Evolutionary conservation across 306 rosid species (phyloP), one percentile per base, ranked within the genome.

Genomic region (Nissolia schottii): DNA sequence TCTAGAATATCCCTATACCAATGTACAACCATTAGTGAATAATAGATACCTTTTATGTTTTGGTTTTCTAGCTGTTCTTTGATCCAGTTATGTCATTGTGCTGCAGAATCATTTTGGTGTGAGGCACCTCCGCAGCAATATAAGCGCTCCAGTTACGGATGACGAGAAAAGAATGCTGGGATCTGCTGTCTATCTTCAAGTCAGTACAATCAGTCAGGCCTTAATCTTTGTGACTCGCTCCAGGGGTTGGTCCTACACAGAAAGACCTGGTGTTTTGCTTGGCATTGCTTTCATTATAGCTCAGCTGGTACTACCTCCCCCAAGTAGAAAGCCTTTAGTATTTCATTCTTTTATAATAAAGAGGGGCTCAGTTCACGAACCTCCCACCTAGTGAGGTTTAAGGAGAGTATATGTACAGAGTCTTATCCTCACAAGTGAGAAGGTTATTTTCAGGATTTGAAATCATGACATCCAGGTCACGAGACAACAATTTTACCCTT

Each of bases 151-250:
- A 11, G 50, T 7, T 14, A 60, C 75, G n/a, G 50, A 35, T 2
- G 66, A 40, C 9, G 59, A 71, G 18, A 78, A 64, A 0, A 62
- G 10, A 54, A 84, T 19, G 81, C 9, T 89, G 79, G 84, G 85
- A 7, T 87, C 92, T 51, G 90, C 92, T 70, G 67, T 89, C 28
- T 85, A 89, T 73, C 90, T 89, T 68, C 96, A 85, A 89, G 91
- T 87, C 74, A 89, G 96, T 43, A 79, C 80, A 64, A 89, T 89
- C 32, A 85, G 90, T 79, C 92, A 89, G 67, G 92, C 96, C 41
- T 76, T 89, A 31, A 87, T 89, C 70, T 89, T 89, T 25, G 90
- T 89, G 53, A 89, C 96, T 15, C 89, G 92, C 28, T 83, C 92
- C 1, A 62, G 88, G 70, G 85, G 90, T 12, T 89, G 96, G 92